These are phyloP conservation scores for Sclerotinia borealis DNA, from an alignment of 2,329 filamentous ascomycete genomes.

Conservation along the genomic window DNA sequence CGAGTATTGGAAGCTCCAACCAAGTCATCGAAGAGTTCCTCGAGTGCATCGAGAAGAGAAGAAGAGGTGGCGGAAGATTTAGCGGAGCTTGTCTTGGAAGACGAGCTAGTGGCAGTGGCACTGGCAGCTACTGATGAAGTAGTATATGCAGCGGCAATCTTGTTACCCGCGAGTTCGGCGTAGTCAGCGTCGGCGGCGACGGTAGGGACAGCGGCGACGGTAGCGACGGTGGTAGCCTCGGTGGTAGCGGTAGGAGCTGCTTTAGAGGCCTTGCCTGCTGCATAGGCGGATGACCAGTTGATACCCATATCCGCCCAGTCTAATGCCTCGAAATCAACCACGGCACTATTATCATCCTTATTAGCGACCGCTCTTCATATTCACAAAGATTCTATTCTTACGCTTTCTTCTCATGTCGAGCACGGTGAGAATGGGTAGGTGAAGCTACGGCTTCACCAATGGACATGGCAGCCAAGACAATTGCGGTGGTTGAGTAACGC, in stretches of 20 bases:
- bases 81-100: neutral
- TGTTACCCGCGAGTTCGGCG: neutral
- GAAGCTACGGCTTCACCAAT: slow-evolving; percentile 29
- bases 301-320: slow-evolving; percentile 28
- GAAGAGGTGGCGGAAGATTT: neutral
- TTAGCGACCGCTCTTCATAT: slow-evolving; percentile 11
- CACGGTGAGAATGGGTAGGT: slow-evolving; percentile 28
- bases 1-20: slow-evolving; percentile 24
- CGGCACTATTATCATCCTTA: neutral
- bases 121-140: slow-evolving; percentile 4
- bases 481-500: slow-evolving; percentile 28
- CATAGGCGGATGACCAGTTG: slow-evolving; percentile 27
- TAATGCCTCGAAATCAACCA: slow-evolving; percentile 23
- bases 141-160: neutral
- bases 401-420: slow-evolving; percentile 31
- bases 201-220: neutral
- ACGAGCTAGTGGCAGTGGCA: slow-evolving; percentile 5
- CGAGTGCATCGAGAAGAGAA: slow-evolving; percentile 1
- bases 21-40: slow-evolving; percentile 16
- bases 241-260: neutral
- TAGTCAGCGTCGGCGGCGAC: neutral
- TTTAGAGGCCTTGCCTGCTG: slow-evolving; percentile 17
- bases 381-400: slow-evolving; percentile 16
- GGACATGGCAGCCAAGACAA: slow-evolving; percentile 28
- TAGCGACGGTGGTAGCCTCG: slow-evolving; percentile 3